phyloP scores from a whole-genome alignment of 257 asterid species.

The Forsythia suspensa region DNA sequence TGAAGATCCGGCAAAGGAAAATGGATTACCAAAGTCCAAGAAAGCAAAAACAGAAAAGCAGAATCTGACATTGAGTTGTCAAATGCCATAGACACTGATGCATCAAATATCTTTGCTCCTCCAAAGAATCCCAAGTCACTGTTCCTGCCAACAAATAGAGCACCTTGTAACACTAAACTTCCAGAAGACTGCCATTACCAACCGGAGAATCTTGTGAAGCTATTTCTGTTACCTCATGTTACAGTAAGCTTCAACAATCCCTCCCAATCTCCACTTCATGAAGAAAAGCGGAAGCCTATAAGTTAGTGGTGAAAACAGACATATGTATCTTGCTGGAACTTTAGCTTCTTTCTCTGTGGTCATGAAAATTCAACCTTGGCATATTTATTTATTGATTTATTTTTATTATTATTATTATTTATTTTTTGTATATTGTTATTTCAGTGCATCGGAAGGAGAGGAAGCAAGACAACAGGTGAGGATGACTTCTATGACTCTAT shows the following conservation, averaged over 20 bases:
- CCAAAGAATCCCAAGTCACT: slow-evolving; percentile 86
- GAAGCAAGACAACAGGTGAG: slow-evolving; percentile 62
- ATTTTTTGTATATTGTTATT: slow-evolving; percentile 32
- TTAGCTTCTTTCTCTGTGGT: not conserved
- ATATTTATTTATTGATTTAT: too few relatives aligned
- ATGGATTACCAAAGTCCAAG: slow-evolving; percentile 63
- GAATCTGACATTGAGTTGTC: slow-evolving; percentile 69
- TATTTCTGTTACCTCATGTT: slow-evolving; percentile 79
- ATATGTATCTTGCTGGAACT: not conserved
- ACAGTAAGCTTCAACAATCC: slow-evolving; percentile 47
- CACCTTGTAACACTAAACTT: slow-evolving; percentile 70
- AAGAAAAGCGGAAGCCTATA: not conserved
- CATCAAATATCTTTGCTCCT: slow-evolving; percentile 63
- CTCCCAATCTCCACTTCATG: not conserved
- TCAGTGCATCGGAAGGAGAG: slow-evolving; percentile 87
- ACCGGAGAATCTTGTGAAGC: slow-evolving; percentile 94
- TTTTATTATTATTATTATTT: too few relatives aligned
- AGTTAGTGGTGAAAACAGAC: not conserved
- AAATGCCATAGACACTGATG: slow-evolving; percentile 53
- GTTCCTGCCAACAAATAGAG: slow-evolving; percentile 69
- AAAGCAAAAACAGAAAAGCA: slow-evolving; percentile 59
- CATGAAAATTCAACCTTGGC: not conserved
- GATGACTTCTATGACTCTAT: not conserved
- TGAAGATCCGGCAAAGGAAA: slow-evolving; percentile 51
- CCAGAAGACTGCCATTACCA: slow-evolving; percentile 99